Base-by-base conservation (phyloP, 768 basidiomycete genomes). In the Xanthoconium stramineum region DNA sequence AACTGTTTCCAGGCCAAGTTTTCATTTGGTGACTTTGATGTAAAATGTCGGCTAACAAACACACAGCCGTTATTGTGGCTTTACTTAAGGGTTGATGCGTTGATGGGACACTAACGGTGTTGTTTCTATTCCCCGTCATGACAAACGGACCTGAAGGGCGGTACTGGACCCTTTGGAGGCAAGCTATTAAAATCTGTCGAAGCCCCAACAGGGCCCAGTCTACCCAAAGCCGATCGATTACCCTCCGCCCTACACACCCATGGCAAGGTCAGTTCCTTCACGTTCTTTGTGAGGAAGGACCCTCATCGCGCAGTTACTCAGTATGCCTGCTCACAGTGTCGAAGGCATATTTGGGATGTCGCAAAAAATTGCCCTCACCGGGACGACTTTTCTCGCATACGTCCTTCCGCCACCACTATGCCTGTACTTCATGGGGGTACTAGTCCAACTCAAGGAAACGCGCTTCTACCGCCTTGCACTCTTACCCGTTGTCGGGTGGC, bases 381-480 rank as follows among this genome's bases (percentile, higher is more conserved):
- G 2, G 43, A 3, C 43, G 69, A 24, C 73, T 74, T 61, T 60
- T 67, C 35, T 60, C 5, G 68, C 66, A 10, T 70, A 75, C 52
- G 57, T 83, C 42, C 53, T 79, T 11, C 81, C 80, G 1, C 67
- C 77, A 19, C 30, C 80, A 0, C 51, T 76, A 11, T 71, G 71
- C 52, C 79, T 81, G 61, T 83, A 80, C 69, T 65, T 68, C 13
- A 79, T 80, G 47, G 83, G 79, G 5, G 69, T 83, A 24, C 75
- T 86, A 37, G 80, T 83, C 17, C 71, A 81, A 45, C 66, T 78
- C 68, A 69, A 47, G 79, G 82, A 13, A 66, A 77, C 57, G 3
- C 51, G 44, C 10, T 56, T 65, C 6, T 65, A 79, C 54, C 80
- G 84, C 38, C 50, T 83, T 44, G 78, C 79, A 1, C 49, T 83